Evolutionary conservation across 2,329 filamentous ascomycete species (phyloP).

Genomic region (Talaromyces sp.): DNA sequence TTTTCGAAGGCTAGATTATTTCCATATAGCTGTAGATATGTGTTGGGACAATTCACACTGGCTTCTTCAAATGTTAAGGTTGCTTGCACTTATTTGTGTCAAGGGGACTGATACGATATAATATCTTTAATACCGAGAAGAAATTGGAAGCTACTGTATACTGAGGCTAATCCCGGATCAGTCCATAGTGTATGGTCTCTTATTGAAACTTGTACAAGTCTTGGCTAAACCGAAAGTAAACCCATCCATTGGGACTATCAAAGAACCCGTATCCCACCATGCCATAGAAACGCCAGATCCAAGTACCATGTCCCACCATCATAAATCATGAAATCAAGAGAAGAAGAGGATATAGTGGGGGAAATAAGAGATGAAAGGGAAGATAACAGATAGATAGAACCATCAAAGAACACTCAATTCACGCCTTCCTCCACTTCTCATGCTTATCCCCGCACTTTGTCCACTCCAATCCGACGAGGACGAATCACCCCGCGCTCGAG

Average conservation of each 20-base stretch:
- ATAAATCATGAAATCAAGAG: slow-evolving; percentile 2
- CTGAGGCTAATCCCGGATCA: background rate
- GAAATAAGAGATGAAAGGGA: too few species aligned
- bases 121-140: background rate
- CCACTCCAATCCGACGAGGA: slow-evolving; percentile 30
- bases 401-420: slow-evolving; percentile 35
- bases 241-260: background rate
- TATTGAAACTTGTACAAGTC: background rate
- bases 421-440: slow-evolving; percentile 27
- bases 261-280: background rate
- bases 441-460: slow-evolving; percentile 19
- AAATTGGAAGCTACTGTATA: too few species aligned
- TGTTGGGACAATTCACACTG: too few species aligned
- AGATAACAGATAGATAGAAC: background rate
- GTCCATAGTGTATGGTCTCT: background rate
- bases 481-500: slow-evolving; percentile 23
- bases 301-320: background rate
- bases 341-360: background rate
- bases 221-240: background rate
- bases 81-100: too few species aligned
- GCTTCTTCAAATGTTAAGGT: too few species aligned
- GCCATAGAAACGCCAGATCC: background rate
- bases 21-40: too few species aligned
- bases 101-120: too few species aligned
- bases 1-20: too few species aligned